A percentile compares a stretch with the other conserved stretches of the same genome.
phyloP scores from a whole-genome alignment of 352 stramenopile genomes.

The Globisporangium abappressorium region DNA sequence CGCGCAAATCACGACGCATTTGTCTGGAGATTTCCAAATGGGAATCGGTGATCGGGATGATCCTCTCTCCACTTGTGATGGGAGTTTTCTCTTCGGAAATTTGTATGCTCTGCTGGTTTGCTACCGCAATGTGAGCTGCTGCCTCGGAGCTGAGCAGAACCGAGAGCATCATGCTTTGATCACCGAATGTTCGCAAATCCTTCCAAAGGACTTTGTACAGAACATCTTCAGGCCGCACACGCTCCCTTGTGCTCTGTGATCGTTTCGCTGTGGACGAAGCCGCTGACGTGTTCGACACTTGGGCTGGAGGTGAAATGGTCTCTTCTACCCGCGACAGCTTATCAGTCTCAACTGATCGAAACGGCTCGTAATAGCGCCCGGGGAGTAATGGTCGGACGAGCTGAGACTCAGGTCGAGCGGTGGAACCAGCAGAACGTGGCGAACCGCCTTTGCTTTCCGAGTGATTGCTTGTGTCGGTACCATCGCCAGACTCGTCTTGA shows the following conservation, averaged over 20 bases:
- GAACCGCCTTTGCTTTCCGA: not conserved
- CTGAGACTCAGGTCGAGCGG: not conserved
- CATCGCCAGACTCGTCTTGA: not conserved
- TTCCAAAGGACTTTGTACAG: constrained; percentile 52
- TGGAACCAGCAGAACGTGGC: not conserved
- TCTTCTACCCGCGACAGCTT: not conserved
- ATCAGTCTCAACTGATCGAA: constrained; percentile 6
- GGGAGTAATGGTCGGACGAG: constrained; percentile 13
- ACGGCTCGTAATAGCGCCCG: constrained; percentile 21
- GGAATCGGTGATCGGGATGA: constrained; percentile 13
- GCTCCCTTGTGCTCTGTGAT: not conserved
- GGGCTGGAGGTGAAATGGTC: not conserved
- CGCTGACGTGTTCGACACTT: not conserved
- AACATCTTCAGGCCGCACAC: constrained; percentile 4
- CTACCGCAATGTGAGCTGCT: constrained; percentile 23
- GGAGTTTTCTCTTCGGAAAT: not conserved
- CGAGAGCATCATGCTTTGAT: constrained; percentile 18
- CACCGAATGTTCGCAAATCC: constrained; percentile 25
- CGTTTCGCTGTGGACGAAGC: not conserved
- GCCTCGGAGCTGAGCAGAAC: constrained; percentile 39
- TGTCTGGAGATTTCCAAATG: constrained; percentile 26
- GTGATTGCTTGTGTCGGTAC: not conserved
- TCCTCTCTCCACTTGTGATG: not conserved
- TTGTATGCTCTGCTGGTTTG: not conserved
- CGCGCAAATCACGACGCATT: constrained; percentile 29